Percentiles rank a stretch among this genome's conserved stretches.
phyloP scores from a whole-genome alignment of 768 basidiomycete species.

The Sporobolomyces pararoseus region DNA sequence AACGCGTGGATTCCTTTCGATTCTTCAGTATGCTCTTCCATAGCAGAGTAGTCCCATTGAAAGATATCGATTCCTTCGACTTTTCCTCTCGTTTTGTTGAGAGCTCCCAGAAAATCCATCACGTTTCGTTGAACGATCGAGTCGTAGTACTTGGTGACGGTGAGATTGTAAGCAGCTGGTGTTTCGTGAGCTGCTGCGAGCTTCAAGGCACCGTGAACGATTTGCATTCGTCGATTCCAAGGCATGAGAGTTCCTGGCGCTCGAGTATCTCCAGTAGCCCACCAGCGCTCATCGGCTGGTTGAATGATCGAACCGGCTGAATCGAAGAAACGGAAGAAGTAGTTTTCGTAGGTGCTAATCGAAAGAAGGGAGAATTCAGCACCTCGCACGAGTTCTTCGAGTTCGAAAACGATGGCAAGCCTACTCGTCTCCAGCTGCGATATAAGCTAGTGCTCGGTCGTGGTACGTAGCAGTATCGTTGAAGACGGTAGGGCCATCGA shows the following conservation, averaged over 20 bases:
- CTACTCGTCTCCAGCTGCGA: slow-evolving; percentile 37
- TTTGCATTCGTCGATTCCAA: slow-evolving; percentile 33
- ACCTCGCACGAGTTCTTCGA: neutral
- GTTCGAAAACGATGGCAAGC: neutral
- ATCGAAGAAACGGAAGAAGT: slow-evolving; percentile 37
- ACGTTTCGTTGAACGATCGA: slow-evolving; percentile 10
- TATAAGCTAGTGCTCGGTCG: slow-evolving; percentile 27
- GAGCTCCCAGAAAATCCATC: slow-evolving; percentile 21
- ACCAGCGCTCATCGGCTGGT: slow-evolving; percentile 26
- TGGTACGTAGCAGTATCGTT: slow-evolving; percentile 21
- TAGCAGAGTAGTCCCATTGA: slow-evolving; percentile 18
- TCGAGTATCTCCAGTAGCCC: slow-evolving; percentile 16
- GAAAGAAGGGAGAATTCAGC: neutral
- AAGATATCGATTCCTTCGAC: neutral
- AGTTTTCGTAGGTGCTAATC: slow-evolving; percentile 28
- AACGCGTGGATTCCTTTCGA: slow-evolving; percentile 24
- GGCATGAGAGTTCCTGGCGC: slow-evolving; percentile 21
- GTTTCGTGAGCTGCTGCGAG: slow-evolving; percentile 38
- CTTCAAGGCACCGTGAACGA: slow-evolving; percentile 19
- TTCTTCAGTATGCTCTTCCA: slow-evolving; percentile 26
- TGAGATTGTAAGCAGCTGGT: slow-evolving; percentile 4
- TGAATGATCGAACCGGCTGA: slow-evolving; percentile 23
- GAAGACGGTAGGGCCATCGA: slow-evolving; percentile 26
- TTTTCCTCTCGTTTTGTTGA: slow-evolving; percentile 10
- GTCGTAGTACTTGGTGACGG: slow-evolving; percentile 15